Conservation (phyloP, 2,329 filamentous ascomycete species). For the Sporothrix humicola region DNA sequence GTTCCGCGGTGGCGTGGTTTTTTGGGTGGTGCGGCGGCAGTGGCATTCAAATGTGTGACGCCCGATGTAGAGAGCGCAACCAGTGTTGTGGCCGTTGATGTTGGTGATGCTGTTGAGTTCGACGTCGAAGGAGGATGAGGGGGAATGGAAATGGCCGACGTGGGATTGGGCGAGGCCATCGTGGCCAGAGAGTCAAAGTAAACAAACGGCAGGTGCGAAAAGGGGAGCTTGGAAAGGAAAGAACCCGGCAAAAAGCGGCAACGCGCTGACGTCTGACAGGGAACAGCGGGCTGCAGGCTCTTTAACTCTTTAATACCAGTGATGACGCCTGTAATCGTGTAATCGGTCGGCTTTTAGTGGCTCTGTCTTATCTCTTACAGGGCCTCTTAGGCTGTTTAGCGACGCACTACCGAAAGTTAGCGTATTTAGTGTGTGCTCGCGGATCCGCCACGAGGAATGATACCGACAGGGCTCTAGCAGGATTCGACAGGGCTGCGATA, state of each 20-base stretch:
- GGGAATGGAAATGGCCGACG: background rate
- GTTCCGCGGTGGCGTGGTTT: constrained; percentile 30
- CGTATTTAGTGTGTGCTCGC: background rate
- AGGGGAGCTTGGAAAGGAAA: background rate
- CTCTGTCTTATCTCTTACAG: background rate
- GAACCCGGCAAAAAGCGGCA: constrained; percentile 17
- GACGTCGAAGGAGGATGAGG: background rate
- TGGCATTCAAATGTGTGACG: background rate
- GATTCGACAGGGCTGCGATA: no score
- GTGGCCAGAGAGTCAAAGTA: background rate
- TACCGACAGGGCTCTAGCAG: no score
- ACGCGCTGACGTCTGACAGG: background rate
- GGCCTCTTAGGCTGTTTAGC: background rate
- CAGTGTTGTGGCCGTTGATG: background rate
- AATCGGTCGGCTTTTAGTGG: background rate
- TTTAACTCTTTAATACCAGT: constrained; percentile 23
- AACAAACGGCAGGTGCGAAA: background rate
- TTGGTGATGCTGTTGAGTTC: background rate
- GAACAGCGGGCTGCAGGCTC: background rate
- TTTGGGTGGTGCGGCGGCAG: background rate
- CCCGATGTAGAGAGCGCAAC: background rate
- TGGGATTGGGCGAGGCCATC: constrained; percentile 2
- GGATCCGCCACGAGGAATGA: no score
- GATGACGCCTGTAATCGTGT: background rate
- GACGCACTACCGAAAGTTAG: constrained; percentile 13